Conservation (phyloP, 2,329 filamentous ascomycete genomes). For the Lasiodiplodia gonubiensis region DNA sequence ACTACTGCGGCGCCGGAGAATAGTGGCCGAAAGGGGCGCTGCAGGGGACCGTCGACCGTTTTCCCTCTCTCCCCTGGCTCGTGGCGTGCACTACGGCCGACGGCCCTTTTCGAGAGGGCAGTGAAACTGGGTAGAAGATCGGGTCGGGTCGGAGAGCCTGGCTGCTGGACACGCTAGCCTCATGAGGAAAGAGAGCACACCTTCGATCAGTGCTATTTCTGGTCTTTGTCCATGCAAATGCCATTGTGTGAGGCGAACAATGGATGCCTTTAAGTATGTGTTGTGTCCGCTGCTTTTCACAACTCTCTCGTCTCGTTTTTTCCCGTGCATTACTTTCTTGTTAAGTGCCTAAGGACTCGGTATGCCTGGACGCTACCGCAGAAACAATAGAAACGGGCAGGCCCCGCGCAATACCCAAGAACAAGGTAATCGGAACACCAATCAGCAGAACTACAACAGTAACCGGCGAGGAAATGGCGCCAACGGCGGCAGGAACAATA, state of each 20-base stretch:
- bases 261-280: slow-evolving; percentile 1
- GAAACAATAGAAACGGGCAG: background rate
- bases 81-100: background rate
- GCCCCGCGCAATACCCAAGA: background rate
- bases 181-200: background rate
- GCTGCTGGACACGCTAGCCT: background rate
- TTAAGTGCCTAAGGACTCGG: background rate
- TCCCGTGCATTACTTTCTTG: background rate
- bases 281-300: too few species aligned
- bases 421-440: background rate
- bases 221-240: slow-evolving; percentile 6
- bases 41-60: background rate
- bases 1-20: background rate
- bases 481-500: background rate
- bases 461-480: too few species aligned
- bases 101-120: background rate
- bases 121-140: background rate
- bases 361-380: slow-evolving; percentile 2
- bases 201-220: background rate
- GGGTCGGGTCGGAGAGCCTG: background rate
- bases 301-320: too few species aligned
- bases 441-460: background rate
- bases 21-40: background rate
- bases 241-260: background rate
- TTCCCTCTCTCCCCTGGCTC: background rate